These are phyloP conservation scores for Lasiodiplodia sp. DNA, from an alignment of 2,329 filamentous ascomycete genomes.

Conservation along the genomic window DNA sequence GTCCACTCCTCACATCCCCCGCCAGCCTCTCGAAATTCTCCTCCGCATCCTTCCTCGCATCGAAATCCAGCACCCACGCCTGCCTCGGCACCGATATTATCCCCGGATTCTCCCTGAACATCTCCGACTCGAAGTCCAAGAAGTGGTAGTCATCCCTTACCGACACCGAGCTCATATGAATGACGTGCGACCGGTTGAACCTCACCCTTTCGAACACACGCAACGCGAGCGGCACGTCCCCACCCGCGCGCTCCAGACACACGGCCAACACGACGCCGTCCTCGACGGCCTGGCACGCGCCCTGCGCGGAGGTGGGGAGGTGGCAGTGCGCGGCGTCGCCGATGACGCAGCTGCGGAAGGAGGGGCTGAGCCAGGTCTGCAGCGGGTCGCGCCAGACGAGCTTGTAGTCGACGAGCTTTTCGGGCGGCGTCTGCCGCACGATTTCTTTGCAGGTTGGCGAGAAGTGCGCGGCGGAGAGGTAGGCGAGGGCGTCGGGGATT, in stretches of 20 bases:
- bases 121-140: background rate
- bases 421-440: no score
- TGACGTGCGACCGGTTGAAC: background rate
- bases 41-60: background rate
- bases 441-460: no score
- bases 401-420: constrained; percentile 57
- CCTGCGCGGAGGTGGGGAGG: constrained; percentile 58
- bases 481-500: background rate
- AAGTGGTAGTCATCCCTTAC: no score
- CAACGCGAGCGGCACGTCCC: background rate
- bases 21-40: background rate
- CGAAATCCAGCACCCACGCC: background rate
- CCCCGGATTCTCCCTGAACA: background rate
- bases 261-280: constrained; percentile 43
- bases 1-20: background rate
- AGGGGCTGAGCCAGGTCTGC: constrained; percentile 54
- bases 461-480: constrained; percentile 11
- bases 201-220: background rate
- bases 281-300: constrained; percentile 58
- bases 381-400: constrained; percentile 58
- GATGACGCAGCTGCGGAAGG: constrained; percentile 54
- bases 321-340: constrained; percentile 60
- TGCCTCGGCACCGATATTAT: background rate
- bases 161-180: background rate
- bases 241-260: background rate